A percentile compares a stretch with the other conserved stretches of the same genome.
These are phyloP conservation scores for Immersiella caudata DNA, from an alignment of 495 filamentous ascomycete genomes.

Conservation along the genomic window DNA sequence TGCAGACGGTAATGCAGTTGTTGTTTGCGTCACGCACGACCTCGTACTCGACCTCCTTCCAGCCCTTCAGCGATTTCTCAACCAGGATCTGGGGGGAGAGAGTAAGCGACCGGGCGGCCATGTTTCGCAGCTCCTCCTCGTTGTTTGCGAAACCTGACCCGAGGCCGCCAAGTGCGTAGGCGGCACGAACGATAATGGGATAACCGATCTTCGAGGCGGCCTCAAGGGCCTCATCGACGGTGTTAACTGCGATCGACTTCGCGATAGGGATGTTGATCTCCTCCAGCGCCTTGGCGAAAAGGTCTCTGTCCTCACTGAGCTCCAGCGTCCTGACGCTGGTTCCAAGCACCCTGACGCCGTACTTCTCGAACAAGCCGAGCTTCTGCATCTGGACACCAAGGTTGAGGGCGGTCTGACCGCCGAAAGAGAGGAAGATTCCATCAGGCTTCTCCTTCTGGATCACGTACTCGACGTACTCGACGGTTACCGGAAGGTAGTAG, in stretches of 20 bases:
- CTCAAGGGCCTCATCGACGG: slow-evolving; percentile 85
- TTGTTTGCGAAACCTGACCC: slow-evolving; percentile 97
- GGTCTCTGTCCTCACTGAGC: slow-evolving; percentile 92
- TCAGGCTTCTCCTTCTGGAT: slow-evolving; percentile 94
- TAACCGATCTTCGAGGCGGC: slow-evolving; percentile 88
- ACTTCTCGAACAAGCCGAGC: slow-evolving; percentile 92
- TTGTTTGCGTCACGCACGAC: slow-evolving; percentile 91
- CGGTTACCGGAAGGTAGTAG: slow-evolving; percentile 95
- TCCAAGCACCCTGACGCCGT: slow-evolving; percentile 91
- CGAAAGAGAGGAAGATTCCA: slow-evolving; percentile 96
- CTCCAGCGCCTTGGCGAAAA: slow-evolving; percentile 83
- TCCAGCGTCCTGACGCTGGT: slow-evolving; percentile 93
- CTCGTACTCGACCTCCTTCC: slow-evolving; percentile 99
- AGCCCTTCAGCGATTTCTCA: slow-evolving; percentile 99
- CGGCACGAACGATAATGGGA: slow-evolving; percentile 95
- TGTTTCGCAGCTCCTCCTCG: slow-evolving; percentile 85
- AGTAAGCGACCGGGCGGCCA: slow-evolving; percentile 89
- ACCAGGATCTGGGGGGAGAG: slow-evolving; percentile 97
- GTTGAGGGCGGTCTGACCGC: slow-evolving; percentile 95
- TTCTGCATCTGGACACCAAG: slow-evolving; percentile 96
- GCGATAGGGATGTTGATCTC: slow-evolving; percentile 98
- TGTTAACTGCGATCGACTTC: slow-evolving; percentile 87
- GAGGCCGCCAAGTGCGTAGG: slow-evolving; percentile 92
- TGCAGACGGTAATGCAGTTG: slow-evolving; percentile 99
- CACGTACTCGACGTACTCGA: slow-evolving; percentile 94